Conservation (phyloP, 2,329 filamentous ascomycete genomes). For the Fusarium penzigii region DNA sequence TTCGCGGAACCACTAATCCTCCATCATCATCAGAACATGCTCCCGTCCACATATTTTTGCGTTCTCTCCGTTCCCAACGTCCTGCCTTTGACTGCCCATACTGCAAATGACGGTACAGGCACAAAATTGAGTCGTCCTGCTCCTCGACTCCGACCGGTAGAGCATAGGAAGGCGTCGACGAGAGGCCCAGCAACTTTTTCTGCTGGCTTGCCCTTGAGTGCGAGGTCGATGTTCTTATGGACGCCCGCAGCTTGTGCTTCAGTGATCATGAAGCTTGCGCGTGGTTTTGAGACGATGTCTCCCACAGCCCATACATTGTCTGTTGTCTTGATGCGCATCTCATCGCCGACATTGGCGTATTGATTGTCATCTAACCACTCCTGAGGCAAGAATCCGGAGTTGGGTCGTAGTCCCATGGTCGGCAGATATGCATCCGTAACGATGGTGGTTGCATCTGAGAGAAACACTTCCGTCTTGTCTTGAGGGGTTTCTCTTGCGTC, state of each 20-base stretch:
- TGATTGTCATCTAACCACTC: conserved; percentile 45
- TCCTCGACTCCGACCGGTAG: conserved; percentile 52
- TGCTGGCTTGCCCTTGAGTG: conserved; percentile 46
- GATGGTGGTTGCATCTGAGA: conserved; percentile 49
- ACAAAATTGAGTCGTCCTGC: conserved; percentile 49
- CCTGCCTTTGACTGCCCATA: conserved; percentile 54
- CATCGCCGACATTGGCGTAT: conserved; percentile 52
- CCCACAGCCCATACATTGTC: conserved; percentile 55
- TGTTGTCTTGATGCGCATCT: conserved; percentile 46
- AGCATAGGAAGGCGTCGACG: conserved; percentile 50
- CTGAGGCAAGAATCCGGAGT: conserved; percentile 53
- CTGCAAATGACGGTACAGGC: conserved; percentile 51
- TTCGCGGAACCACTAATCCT: neutral
- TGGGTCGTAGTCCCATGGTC: conserved; percentile 56
- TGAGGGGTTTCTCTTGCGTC: conserved; percentile 34
- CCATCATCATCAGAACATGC: conserved; percentile 41
- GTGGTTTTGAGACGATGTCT: conserved; percentile 53
- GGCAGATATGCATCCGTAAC: conserved; percentile 58
- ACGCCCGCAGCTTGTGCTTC: conserved; percentile 58
- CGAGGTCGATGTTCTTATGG: conserved; percentile 54
- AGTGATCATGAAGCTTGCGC: conserved; percentile 60
- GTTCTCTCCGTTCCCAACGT: conserved; percentile 49
- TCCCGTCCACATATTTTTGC: conserved; percentile 49
- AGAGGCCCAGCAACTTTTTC: conserved; percentile 47
- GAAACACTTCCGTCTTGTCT: conserved; percentile 50